Evolutionary conservation across 1,139 yeast genomes (phyloP), one percentile per base, ranked within the genome.

Genomic region (Suzukiozyma palmioleophila): DNA sequence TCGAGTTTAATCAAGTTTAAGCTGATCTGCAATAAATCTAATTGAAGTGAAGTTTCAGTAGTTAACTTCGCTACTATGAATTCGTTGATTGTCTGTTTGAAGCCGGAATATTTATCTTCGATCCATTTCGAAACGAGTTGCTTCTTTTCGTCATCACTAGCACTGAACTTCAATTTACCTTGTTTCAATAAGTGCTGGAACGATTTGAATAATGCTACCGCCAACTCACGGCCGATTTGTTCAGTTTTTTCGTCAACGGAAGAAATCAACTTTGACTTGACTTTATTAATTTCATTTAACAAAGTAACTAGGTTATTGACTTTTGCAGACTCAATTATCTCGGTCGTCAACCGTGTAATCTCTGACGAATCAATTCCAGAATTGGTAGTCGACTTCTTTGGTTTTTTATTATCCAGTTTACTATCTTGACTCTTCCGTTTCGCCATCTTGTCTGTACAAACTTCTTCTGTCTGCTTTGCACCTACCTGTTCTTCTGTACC

Each of bases 1-100:
- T 88, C 96, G 36, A 77, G 58, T 51, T 73, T 77, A 29, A 88
- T 50, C 22, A 85, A 63, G 43, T 81, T 83, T 66, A 88, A 64
- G 40, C 72, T 62, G 9, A 81, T 69, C 41, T 85, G 89, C 43
- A 87, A 55, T 37, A 78, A 69, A 53, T 85, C 89, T 36, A 84
- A 57, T 49, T 78, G 79, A 36, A 76, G 57, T 1, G 80, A 73
- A 18, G 74, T 63, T 38, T 64, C 62, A 3, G 25, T 16, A 4
- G 62, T 51, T 32, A 71, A 51, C 29, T 63, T 54, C 3, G 59
- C 52, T 1, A 44, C 39, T 38, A 84, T 57, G 36, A 74, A 57
- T n/a, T 60, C 60, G 29, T 72, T 56, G 16, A 85, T 47, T 26
- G 57, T 54, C 2, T 51, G 49, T 53, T 80, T 80, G 63, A 68